Evolutionary conservation across 2,329 filamentous ascomycete species (phyloP).

Genomic region (Teratosphaeria gauchensis): DNA sequence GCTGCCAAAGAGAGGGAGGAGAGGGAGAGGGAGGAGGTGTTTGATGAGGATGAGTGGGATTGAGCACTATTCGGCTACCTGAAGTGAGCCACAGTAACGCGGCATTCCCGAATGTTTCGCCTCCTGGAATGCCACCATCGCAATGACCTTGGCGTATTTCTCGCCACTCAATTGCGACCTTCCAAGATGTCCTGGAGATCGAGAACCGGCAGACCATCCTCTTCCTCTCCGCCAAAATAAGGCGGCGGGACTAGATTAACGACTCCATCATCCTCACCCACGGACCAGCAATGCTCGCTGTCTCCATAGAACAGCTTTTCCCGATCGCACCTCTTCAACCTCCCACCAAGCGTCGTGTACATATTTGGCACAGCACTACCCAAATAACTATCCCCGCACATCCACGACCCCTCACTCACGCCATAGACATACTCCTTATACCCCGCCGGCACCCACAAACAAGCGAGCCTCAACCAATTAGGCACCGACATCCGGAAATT

Average conservation of each 20-base stretch:
- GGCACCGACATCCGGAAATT: background rate
- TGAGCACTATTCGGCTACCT: background rate
- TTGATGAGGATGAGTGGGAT: conserved; percentile 43
- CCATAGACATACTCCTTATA: background rate
- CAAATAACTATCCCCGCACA: background rate
- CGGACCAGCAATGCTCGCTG: background rate
- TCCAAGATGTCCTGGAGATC: background rate
- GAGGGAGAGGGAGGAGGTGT: conserved; percentile 27
- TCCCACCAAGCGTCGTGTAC: background rate
- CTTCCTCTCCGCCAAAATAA: background rate
- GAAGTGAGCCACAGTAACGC: too few relatives aligned
- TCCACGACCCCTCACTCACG: background rate
- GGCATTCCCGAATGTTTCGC: background rate
- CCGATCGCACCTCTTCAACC: background rate
- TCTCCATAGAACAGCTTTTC: background rate
- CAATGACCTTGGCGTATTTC: background rate
- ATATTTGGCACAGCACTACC: background rate
- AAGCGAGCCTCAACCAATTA: background rate
- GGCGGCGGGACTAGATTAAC: background rate
- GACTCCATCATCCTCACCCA: background rate
- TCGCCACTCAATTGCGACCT: background rate
- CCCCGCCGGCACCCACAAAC: background rate
- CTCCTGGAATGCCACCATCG: background rate
- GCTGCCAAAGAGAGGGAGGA: conserved; percentile 22
- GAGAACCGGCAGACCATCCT: background rate